phyloP scores from a whole-genome alignment of 2,329 filamentous ascomycete species.

The Claviceps cyperi region DNA sequence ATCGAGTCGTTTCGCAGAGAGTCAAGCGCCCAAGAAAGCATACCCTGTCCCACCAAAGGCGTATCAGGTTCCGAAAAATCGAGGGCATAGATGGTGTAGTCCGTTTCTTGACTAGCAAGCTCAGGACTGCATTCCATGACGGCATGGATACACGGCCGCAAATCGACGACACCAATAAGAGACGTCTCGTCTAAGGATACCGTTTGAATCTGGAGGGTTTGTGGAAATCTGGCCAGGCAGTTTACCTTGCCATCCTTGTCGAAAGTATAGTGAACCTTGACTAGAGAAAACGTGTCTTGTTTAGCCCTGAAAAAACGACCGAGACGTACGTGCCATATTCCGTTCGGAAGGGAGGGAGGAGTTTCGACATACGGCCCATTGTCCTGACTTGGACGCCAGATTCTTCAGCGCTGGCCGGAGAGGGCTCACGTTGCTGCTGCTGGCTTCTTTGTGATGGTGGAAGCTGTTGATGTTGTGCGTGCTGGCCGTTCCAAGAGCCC shows the following conservation, averaged over 20 bases:
- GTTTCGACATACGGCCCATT: slow-evolving; percentile 50
- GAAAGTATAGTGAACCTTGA: slow-evolving; percentile 96
- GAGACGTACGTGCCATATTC: slow-evolving; percentile 5
- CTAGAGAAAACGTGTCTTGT: slow-evolving; percentile 29
- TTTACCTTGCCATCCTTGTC: slow-evolving; percentile 78
- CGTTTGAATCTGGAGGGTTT: slow-evolving; percentile 66
- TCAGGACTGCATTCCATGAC: slow-evolving; percentile 72
- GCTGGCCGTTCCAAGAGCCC: slow-evolving; percentile 7
- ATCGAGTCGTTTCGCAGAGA: slow-evolving; percentile 21
- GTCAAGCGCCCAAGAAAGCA: slow-evolving; percentile 72
- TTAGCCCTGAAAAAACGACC: slow-evolving; percentile 7
- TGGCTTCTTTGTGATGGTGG: slow-evolving; percentile 1
- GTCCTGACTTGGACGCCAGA: slow-evolving; percentile 42
- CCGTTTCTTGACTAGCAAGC: slow-evolving; percentile 51
- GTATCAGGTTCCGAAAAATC: slow-evolving; percentile 93
- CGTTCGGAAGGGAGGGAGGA: slow-evolving; percentile 20
- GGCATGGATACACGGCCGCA: slow-evolving; percentile 75
- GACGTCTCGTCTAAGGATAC: slow-evolving; percentile 65
- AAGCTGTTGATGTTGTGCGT: slow-evolving; percentile 4
- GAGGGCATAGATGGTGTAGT: slow-evolving; percentile 94
- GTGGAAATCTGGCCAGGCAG: slow-evolving; percentile 74
- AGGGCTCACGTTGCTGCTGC: slow-evolving; percentile 14
- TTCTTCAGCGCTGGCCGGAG: slow-evolving; percentile 22
- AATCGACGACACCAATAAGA: slow-evolving; percentile 75
- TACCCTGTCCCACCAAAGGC: slow-evolving; percentile 86